phyloP scores from a whole-genome alignment of 1,284 basidiomycete species.

The Leccinum huronense region DNA sequence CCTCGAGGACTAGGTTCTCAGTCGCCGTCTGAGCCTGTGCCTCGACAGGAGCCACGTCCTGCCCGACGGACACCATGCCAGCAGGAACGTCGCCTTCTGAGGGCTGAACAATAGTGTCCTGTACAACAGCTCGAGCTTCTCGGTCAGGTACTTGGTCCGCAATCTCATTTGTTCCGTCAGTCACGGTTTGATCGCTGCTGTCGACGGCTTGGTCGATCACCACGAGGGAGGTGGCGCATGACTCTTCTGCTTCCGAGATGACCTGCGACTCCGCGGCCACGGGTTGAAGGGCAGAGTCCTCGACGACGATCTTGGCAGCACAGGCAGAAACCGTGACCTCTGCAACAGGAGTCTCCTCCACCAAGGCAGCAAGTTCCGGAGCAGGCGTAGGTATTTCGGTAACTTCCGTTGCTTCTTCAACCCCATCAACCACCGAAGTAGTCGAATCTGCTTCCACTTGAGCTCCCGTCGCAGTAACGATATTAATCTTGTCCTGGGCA shows the following conservation, averaged over 20 bases:
- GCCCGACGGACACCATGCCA: conserved; percentile 1
- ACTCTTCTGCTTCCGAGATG: conserved; percentile 1
- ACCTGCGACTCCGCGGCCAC: conserved; percentile 12
- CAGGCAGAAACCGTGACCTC: conserved; percentile 32
- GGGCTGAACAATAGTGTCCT: conserved; percentile 5
- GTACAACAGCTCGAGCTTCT: conserved; percentile 7
- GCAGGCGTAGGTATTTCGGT: conserved; percentile 28
- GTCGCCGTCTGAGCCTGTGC: conserved; percentile 11
- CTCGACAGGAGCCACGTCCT: conserved; percentile 2
- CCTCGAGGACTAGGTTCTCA: conserved; percentile 9
- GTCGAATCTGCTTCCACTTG: conserved; percentile 16
- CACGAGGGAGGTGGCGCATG: background rate
- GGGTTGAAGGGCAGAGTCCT: conserved; percentile 5
- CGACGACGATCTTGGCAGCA: background rate
- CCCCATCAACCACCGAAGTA: conserved; percentile 11
- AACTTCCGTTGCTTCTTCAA: conserved; percentile 16
- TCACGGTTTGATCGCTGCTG: background rate
- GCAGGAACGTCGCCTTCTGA: conserved; percentile 3
- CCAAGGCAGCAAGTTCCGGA: conserved; percentile 37
- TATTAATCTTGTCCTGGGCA: conserved; percentile 1
- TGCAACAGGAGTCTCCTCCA: conserved; percentile 41
- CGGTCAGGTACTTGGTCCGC: conserved; percentile 9
- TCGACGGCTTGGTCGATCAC: conserved; percentile 4
- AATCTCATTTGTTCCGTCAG: conserved; percentile 9
- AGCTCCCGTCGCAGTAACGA: conserved; percentile 18